phyloP scores from a whole-genome alignment of 2,329 filamentous ascomycete genomes.

The Nigrospora oryzae region DNA sequence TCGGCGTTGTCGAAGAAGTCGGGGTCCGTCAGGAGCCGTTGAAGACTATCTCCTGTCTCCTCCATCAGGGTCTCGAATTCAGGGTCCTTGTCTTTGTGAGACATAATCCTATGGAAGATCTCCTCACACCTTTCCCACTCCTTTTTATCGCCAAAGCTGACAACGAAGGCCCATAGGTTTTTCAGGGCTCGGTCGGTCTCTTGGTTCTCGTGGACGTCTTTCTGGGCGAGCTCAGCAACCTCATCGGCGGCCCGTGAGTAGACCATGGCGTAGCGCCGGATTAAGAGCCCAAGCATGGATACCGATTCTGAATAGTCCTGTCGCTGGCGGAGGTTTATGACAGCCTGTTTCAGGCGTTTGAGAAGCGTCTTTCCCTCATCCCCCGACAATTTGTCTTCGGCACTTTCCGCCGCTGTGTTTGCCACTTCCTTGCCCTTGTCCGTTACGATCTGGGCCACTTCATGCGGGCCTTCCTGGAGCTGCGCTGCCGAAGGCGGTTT shows the following conservation, averaged over 20 bases:
- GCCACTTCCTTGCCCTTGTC: conserved; percentile 28
- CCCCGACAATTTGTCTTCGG: conserved; percentile 64
- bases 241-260: conserved; percentile 70
- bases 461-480: conserved; percentile 47
- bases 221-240: conserved; percentile 55
- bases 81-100: conserved; percentile 67
- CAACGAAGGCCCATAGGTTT: conserved; percentile 75
- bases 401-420: conserved; percentile 51
- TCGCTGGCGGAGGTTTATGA: conserved; percentile 65
- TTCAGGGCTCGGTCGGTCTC: conserved; percentile 67
- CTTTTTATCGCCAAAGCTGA: conserved; percentile 65
- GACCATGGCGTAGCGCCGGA: conserved; percentile 68
- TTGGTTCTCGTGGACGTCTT: conserved; percentile 64
- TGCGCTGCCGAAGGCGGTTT: conserved; percentile 49
- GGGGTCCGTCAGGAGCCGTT: conserved; percentile 78
- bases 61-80: conserved; percentile 73
- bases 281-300: conserved; percentile 63
- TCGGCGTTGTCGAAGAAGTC: conserved; percentile 74
- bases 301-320: conserved; percentile 83
- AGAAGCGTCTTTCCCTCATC: conserved; percentile 67
- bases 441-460: conserved; percentile 45
- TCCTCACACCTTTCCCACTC: conserved; percentile 71
- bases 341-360: conserved; percentile 66
- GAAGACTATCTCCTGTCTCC: conserved; percentile 64
- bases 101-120: conserved; percentile 60